These are phyloP conservation scores for Trichoderma atroviride DNA, from an alignment of 2,329 filamentous ascomycete genomes.

Conservation along the genomic window DNA sequence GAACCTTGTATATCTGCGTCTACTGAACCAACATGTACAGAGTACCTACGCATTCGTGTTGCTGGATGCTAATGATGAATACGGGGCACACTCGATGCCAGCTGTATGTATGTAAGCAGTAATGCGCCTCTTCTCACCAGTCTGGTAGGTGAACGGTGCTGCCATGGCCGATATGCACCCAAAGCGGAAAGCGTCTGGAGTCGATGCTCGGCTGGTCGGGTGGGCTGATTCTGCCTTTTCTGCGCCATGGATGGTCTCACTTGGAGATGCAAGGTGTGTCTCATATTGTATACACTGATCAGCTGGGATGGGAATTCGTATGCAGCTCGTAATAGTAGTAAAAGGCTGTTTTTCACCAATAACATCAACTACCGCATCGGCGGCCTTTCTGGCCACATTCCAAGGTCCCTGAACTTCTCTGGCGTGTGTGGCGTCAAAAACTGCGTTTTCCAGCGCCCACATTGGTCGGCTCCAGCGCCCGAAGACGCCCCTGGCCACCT, in stretches of 20 bases:
- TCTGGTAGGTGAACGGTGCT: constrained; percentile 1
- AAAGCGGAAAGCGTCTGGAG: constrained; percentile 20
- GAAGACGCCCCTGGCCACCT: neutral
- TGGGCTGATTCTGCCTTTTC: constrained; percentile 20
- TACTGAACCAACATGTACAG: neutral
- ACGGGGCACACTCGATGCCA: neutral
- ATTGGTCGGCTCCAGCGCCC: constrained; percentile 5
- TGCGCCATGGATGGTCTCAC: constrained; percentile 23
- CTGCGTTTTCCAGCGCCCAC: neutral
- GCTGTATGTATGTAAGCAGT: neutral
- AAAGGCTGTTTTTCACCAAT: neutral
- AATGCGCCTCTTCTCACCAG: neutral
- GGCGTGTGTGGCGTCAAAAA: constrained; percentile 11
- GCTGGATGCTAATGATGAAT: neutral
- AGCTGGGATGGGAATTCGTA: neutral
- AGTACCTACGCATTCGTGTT: neutral
- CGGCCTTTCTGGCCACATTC: constrained; percentile 11
- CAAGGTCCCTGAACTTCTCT: neutral
- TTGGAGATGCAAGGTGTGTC: neutral
- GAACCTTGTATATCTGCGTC: neutral
- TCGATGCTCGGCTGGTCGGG: constrained; percentile 1
- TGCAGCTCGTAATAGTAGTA: neutral
- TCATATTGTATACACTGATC: neutral
- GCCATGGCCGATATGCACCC: neutral
- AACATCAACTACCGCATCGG: neutral